phyloP scores from a whole-genome alignment of 768 basidiomycete genomes.

The Mycena olivaceomarginata region DNA sequence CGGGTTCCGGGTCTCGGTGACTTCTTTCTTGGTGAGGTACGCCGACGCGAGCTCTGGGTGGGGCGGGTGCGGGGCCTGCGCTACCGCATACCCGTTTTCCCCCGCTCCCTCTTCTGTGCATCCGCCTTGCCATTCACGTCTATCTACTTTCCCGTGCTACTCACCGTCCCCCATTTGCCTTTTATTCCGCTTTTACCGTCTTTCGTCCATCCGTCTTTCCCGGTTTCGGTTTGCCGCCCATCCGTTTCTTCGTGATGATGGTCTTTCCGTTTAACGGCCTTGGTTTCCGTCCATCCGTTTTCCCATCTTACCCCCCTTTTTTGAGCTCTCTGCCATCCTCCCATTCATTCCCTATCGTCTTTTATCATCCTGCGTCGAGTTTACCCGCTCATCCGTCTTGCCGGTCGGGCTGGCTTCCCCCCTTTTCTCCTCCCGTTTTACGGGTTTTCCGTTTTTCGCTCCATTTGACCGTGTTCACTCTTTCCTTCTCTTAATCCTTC shows the following conservation, averaged over 20 bases:
- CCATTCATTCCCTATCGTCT: background rate
- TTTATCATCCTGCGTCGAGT: background rate
- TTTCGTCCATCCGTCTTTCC: too few species aligned
- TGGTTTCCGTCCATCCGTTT: too few species aligned
- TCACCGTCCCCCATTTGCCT: too few species aligned
- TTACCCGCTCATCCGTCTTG: constrained; percentile 1
- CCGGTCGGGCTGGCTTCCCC: background rate
- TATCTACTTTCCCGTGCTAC: background rate
- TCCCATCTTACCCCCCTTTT: too few species aligned
- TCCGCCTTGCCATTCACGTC: background rate
- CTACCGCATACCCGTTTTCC: background rate
- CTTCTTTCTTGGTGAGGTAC: background rate
- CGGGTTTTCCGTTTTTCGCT: background rate
- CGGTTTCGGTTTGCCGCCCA: too few species aligned
- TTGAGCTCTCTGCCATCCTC: too few species aligned
- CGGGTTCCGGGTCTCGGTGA: too few species aligned
- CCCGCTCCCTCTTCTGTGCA: background rate
- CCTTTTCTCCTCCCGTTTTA: background rate
- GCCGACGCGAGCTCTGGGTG: too few species aligned
- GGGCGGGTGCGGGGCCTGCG: background rate
- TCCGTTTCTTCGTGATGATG: too few species aligned
- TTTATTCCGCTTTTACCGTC: too few species aligned
- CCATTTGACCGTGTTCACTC: background rate
- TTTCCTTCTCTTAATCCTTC: background rate
- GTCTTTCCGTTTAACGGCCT: too few species aligned